Evolutionary conservation across 2,329 filamentous ascomycete species (phyloP).

Genomic region (Harringtonia aguacate): DNA sequence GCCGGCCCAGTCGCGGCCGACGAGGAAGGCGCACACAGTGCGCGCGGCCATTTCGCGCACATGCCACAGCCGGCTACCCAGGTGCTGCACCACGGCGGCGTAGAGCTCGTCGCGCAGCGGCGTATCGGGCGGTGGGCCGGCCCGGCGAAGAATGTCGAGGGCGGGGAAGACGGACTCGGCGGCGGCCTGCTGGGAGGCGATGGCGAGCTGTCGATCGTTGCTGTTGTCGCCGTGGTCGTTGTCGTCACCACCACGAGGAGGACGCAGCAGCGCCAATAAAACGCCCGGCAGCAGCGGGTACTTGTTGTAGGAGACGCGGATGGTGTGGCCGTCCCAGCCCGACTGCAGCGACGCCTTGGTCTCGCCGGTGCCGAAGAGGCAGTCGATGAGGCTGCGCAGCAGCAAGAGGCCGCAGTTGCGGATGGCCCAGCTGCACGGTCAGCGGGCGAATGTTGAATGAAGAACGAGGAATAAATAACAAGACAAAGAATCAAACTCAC

Average conservation of each 20-base stretch:
- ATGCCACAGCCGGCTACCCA: conserved; percentile 66
- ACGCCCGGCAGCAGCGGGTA: conserved; percentile 56
- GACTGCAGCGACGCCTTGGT: conserved; percentile 52
- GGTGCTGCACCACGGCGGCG: conserved; percentile 47
- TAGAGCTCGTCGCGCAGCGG: conserved; percentile 44
- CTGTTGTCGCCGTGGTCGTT: not conserved
- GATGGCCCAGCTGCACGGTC: conserved; percentile 66
- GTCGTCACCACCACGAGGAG: too few relatives aligned
- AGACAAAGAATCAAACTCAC: conserved; percentile 29
- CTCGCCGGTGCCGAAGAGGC: conserved; percentile 64
- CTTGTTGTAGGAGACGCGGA: conserved; percentile 58
- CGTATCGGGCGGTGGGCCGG: conserved; percentile 54
- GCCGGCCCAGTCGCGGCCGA: conserved; percentile 37
- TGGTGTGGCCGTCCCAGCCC: conserved; percentile 53
- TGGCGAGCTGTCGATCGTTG: not conserved
- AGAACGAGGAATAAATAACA: not conserved
- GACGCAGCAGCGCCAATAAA: conserved; percentile 52
- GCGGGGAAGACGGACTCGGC: conserved; percentile 72
- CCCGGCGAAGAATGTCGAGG: conserved; percentile 68
- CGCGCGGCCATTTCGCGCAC: conserved; percentile 71
- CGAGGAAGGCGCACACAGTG: conserved; percentile 54
- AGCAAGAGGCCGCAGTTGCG: conserved; percentile 88
- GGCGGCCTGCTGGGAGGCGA: conserved; percentile 19
- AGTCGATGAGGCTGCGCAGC: conserved; percentile 74
- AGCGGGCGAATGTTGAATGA: conserved; percentile 20